Percentiles rank a stretch among this genome's conserved stretches.
These are phyloP conservation scores for Viridothelium virens DNA, from an alignment of 495 filamentous ascomycete genomes.

Conservation along the genomic window DNA sequence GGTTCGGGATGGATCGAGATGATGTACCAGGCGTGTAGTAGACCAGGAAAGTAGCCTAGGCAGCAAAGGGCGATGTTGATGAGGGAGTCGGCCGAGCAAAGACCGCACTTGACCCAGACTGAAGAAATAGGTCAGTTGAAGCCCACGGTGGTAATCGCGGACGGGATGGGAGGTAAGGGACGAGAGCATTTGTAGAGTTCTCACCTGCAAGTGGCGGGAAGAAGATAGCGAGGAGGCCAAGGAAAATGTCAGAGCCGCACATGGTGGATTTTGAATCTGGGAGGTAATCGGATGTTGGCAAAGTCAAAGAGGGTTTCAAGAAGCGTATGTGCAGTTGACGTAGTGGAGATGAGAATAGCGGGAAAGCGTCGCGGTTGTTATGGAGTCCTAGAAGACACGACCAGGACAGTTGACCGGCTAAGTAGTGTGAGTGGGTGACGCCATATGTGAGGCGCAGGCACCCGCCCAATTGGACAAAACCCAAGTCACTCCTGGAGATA, in stretches of 20 bases:
- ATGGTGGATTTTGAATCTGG: conserved; percentile 28
- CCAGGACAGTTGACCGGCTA: not conserved
- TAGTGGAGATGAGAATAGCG: not conserved
- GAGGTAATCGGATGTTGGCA: not conserved
- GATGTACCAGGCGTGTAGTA: conserved; percentile 97
- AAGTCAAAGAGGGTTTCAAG: not conserved
- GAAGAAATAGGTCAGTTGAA: conserved; percentile 25
- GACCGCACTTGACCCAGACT: conserved; percentile 95
- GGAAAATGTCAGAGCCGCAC: conserved; percentile 77
- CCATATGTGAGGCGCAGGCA: not conserved
- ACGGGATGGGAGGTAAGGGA: conserved; percentile 13
- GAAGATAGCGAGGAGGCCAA: conserved; percentile 78
- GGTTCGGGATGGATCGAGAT: conserved; percentile 81
- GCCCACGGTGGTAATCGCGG: conserved; percentile 17
- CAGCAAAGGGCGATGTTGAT: conserved; percentile 88
- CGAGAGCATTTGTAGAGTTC: conserved; percentile 28
- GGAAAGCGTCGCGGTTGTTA: not conserved
- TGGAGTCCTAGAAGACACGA: not conserved
- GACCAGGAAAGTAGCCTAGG: conserved; percentile 84
- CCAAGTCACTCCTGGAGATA: not conserved
- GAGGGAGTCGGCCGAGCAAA: conserved; percentile 87
- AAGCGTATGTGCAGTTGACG: not conserved
- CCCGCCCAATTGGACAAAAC: not conserved
- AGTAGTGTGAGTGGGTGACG: not conserved
- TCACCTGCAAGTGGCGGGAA: conserved; percentile 90